phyloP scores from a whole-genome alignment of 345 rosid species.

The Streptanthus diversifolius region DNA sequence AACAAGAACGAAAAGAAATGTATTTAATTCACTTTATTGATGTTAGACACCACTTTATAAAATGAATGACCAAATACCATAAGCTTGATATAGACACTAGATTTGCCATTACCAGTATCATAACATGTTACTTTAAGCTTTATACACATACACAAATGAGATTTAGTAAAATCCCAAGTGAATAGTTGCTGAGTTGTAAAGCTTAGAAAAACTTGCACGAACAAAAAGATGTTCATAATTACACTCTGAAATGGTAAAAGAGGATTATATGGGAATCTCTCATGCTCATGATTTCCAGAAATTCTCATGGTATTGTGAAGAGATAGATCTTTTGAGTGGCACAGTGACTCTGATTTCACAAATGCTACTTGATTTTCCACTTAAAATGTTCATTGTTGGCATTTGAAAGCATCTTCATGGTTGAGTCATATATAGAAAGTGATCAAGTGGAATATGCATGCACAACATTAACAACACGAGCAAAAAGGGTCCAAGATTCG shows the following conservation, averaged over 20 bases:
- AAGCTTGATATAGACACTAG: slow-evolving; percentile 11
- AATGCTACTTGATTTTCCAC: slow-evolving; percentile 24
- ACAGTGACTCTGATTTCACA: slow-evolving; percentile 21
- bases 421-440: slow-evolving; percentile 26
- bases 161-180: background rate
- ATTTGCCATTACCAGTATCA: slow-evolving; percentile 12
- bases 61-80: slow-evolving; percentile 10
- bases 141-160: background rate
- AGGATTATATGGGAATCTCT: slow-evolving; percentile 13
- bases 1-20: slow-evolving; percentile 1
- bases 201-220: slow-evolving; percentile 24
- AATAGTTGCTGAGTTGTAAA: slow-evolving; percentile 34
- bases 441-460: slow-evolving; percentile 22
- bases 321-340: slow-evolving; percentile 25
- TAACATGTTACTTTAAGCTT: slow-evolving; percentile 2
- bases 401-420: slow-evolving; percentile 21
- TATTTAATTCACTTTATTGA: background rate
- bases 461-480: slow-evolving; percentile 3
- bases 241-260: slow-evolving; percentile 21
- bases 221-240: slow-evolving; percentile 30
- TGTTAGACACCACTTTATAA: slow-evolving; percentile 19
- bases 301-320: background rate
- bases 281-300: slow-evolving; percentile 13
- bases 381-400: slow-evolving; percentile 23
- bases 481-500: slow-evolving; percentile 2